Conservation (phyloP, 176 grass and related monocot species). For the Lolium perenne region DNA sequence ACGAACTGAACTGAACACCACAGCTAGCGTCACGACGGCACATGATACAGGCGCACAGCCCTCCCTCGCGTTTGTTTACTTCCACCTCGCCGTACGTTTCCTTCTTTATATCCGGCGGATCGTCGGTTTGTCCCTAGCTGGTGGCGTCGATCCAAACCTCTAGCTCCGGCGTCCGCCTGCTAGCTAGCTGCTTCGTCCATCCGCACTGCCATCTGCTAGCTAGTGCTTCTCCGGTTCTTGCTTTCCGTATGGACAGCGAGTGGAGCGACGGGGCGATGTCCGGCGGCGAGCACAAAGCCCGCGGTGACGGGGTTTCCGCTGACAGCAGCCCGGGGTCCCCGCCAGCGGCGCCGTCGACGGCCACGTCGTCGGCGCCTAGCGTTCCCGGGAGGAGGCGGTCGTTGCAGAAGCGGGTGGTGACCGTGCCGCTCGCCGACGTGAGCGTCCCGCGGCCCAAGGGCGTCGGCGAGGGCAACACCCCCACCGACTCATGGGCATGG, state of each 20-base stretch:
- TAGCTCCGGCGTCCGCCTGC: neutral
- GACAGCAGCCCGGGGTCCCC: constrained; percentile 45
- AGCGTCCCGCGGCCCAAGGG: constrained; percentile 57
- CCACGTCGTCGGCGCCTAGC: constrained; percentile 14
- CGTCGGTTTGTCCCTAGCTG: constrained; percentile 31
- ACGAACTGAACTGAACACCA: neutral
- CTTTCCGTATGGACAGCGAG: constrained; percentile 55
- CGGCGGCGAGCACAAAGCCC: constrained; percentile 39
- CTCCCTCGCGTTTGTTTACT: constrained; percentile 30
- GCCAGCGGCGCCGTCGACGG: constrained; percentile 6
- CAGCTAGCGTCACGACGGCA: constrained; percentile 32
- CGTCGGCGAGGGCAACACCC: constrained; percentile 70
- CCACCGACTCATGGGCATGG: constrained; percentile 86
- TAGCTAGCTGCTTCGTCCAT: neutral
- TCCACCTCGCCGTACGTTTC: constrained; percentile 29
- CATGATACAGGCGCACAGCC: constrained; percentile 23
- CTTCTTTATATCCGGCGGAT: constrained; percentile 51
- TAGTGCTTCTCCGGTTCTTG: neutral
- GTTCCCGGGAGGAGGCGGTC: constrained; percentile 53
- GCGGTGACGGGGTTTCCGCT: neutral
- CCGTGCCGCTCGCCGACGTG: constrained; percentile 62
- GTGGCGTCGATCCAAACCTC: constrained; percentile 38
- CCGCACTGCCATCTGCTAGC: neutral
- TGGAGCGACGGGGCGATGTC: constrained; percentile 60
- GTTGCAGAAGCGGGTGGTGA: constrained; percentile 78